These are phyloP conservation scores for Apiospora marii DNA, from an alignment of 2,329 filamentous ascomycete genomes.

Conservation along the genomic window DNA sequence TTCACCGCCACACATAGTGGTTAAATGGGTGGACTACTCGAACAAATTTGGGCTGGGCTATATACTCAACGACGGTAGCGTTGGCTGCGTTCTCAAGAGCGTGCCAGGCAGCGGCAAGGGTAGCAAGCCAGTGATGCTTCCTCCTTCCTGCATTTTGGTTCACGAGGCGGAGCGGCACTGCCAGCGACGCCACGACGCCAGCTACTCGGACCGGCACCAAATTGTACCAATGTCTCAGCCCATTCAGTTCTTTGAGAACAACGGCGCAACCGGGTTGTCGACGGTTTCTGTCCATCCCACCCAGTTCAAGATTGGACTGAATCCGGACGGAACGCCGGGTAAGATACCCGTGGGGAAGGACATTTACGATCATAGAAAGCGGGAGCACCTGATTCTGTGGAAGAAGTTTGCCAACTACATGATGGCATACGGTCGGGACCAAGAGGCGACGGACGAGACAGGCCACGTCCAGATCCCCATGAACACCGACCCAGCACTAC, in stretches of 20 bases:
- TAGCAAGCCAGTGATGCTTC: constrained; percentile 60
- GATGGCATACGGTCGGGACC: constrained; percentile 77
- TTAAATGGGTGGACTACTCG: constrained; percentile 89
- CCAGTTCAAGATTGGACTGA: constrained; percentile 63
- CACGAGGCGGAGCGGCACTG: constrained; percentile 76
- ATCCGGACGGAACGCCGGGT: constrained; percentile 65
- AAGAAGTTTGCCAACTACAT: constrained; percentile 80
- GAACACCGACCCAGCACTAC: constrained; percentile 49
- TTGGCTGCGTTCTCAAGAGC: constrained; percentile 72
- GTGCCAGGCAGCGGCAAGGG: constrained; percentile 60
- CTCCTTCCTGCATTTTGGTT: constrained; percentile 76
- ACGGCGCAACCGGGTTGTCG: constrained; percentile 68
- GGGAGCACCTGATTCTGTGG: constrained; percentile 72
- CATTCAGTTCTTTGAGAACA: constrained; percentile 79
- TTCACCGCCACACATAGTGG: constrained; percentile 69
- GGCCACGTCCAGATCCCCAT: constrained; percentile 50
- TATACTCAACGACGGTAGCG: constrained; percentile 81
- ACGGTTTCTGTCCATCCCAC: constrained; percentile 71
- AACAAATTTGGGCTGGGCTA: constrained; percentile 88
- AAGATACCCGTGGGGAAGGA: constrained; percentile 70
- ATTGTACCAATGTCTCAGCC: constrained; percentile 69
- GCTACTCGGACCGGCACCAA: constrained; percentile 65
- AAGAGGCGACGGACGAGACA: constrained; percentile 59
- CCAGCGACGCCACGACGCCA: constrained; percentile 63
- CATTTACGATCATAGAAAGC: constrained; percentile 70